These are phyloP conservation scores for Candida maris DNA, from an alignment of 805 yeast species.

Conservation along the genomic window DNA sequence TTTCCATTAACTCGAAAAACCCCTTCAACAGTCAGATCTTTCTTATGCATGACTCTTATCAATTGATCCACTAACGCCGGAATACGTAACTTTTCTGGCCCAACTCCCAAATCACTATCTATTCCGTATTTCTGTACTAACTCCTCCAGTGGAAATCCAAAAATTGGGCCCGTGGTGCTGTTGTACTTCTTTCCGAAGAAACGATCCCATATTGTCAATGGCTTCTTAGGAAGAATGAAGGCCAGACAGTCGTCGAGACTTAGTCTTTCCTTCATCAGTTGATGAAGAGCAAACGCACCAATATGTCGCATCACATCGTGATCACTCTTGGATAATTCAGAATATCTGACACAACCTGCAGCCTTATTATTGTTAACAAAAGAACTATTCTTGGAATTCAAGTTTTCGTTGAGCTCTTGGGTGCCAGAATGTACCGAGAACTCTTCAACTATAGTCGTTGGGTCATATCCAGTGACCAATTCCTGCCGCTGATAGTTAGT, in stretches of 20 bases:
- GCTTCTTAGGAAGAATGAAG: constrained; percentile 41
- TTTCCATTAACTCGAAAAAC: constrained; percentile 95
- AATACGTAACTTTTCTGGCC: constrained; percentile 71
- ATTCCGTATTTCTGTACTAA: constrained; percentile 70
- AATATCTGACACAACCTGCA: constrained; percentile 40
- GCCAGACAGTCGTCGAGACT: constrained; percentile 39
- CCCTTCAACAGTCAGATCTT: constrained; percentile 95
- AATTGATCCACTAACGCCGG: constrained; percentile 88
- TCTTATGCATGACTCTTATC: constrained; percentile 75
- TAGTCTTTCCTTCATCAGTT: constrained; percentile 26
- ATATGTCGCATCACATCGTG: constrained; percentile 56
- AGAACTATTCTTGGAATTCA: not conserved
- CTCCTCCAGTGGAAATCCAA: constrained; percentile 72
- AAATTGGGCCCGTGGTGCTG: constrained; percentile 43
- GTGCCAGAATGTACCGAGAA: too few species aligned
- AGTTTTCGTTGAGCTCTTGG: not conserved
- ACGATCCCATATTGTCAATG: constrained; percentile 51
- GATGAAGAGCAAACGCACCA: constrained; percentile 51
- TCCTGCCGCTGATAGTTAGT: constrained; percentile 5
- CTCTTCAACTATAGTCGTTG: not conserved
- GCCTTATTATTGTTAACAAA: not conserved
- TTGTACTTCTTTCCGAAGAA: constrained; percentile 24
- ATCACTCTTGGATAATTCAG: constrained; percentile 58
- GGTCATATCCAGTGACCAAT: not conserved
- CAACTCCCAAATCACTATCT: constrained; percentile 80